These are phyloP conservation scores for Xylaria cubensis DNA, from an alignment of 495 filamentous ascomycete genomes.

Conservation along the genomic window DNA sequence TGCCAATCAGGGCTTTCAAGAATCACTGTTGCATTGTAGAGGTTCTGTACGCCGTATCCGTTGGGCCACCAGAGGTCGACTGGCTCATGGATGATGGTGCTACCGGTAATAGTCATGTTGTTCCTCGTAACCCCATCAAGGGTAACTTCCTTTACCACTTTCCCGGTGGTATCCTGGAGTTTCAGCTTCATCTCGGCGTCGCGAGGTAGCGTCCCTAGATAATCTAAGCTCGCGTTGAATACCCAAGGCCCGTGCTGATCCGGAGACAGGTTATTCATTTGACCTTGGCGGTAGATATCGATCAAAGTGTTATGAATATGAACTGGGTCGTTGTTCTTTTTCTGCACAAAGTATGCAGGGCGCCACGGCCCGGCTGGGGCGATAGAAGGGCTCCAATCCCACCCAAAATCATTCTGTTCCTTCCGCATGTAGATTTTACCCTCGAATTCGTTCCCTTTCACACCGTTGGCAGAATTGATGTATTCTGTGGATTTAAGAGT, in stretches of 20 bases:
- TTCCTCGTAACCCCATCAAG: constrained; percentile 54
- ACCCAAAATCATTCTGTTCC: constrained; percentile 74
- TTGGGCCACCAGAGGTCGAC: constrained; percentile 71
- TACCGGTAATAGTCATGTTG: constrained; percentile 60
- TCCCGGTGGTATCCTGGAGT: constrained; percentile 57
- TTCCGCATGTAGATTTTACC: constrained; percentile 71
- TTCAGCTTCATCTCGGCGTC: constrained; percentile 58
- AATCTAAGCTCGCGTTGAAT: constrained; percentile 72
- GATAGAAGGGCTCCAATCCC: constrained; percentile 76
- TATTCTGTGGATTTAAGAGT: not conserved
- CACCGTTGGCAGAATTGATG: constrained; percentile 37
- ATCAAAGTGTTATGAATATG: constrained; percentile 65
- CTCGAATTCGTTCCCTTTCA: constrained; percentile 59
- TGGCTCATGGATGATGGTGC: constrained; percentile 46
- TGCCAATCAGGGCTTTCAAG: constrained; percentile 47
- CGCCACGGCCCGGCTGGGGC: constrained; percentile 72
- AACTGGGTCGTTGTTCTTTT: constrained; percentile 47
- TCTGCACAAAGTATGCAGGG: constrained; percentile 65
- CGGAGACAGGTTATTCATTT: constrained; percentile 65
- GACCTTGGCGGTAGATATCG: constrained; percentile 66
- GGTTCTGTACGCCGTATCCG: constrained; percentile 63
- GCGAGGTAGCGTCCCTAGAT: constrained; percentile 59
- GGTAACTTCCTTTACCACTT: constrained; percentile 48
- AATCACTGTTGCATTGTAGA: constrained; percentile 64
- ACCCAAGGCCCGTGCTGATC: constrained; percentile 70